Evolutionary conservation across 2,329 filamentous ascomycete species (phyloP), one percentile per base, ranked within the genome.

Genomic region (Coleophoma crateriformis): DNA sequence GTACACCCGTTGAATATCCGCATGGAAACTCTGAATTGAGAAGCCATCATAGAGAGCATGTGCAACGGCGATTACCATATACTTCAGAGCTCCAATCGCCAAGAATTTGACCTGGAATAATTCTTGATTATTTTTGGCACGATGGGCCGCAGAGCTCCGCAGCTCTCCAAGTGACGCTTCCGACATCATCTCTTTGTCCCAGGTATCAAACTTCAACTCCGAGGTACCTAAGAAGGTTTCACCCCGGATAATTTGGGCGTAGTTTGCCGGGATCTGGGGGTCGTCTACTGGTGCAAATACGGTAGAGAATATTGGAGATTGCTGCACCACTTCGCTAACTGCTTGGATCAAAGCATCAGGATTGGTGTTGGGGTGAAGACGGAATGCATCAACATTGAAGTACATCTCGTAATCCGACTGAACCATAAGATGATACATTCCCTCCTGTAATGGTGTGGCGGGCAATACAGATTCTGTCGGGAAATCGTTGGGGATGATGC

Each of bases 41-140:
- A 85, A 90, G 1, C 91, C 91, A 62, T 96, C 91, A 57, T 96
- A 96, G 17, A 96, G 74, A 1, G 90, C 89, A 67, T 96, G 91
- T 0, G 90, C 79, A 37, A 96, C 82, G 0, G 89, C 91, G 1
- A 96, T 64, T 4, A 84, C 61, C 1, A 84, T 54, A 49, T 76
- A 79, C 27, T 52, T 59, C 34, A 58, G 61, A 13, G 51, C 57
- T 3, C 53, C 67, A 1, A 65, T 62, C 6, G 52, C 59, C 3
- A 67, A 67, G 47, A 80, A 67, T 0, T 64, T 66, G 0, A 85
- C 59, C 48, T 81, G 78, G 7, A 84, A 66, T 3, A 85, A 59
- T 8, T 67, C 47, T 1, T 63, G 46, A 20, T 67, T 46, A 5
- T 60, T 46, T 5, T 58, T 57, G 4, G 78, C 78, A 3, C 54